Evolutionary conservation across 2,329 filamentous ascomycete genomes (phyloP).

Genomic region (Nemania serpens): DNA sequence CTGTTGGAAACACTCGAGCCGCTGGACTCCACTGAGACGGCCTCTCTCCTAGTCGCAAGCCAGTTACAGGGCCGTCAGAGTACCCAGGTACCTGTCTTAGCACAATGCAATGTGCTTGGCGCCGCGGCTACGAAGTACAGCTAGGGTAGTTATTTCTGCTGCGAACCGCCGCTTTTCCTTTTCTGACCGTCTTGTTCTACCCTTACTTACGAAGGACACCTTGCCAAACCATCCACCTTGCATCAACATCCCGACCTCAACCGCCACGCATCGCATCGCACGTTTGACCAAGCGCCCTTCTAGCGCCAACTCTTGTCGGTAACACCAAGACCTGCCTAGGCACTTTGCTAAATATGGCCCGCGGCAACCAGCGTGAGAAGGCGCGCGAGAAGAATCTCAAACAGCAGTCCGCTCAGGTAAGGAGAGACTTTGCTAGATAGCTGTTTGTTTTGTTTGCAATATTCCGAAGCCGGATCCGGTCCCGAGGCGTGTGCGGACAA

Average conservation of each 20-base stretch:
- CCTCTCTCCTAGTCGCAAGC: too few relatives aligned
- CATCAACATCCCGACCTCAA: conserved; percentile 15
- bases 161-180: conserved; percentile 19
- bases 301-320: conserved; percentile 21
- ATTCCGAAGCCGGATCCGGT: not conserved
- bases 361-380: conserved; percentile 95
- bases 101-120: too few relatives aligned
- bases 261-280: conserved; percentile 28
- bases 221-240: conserved; percentile 12
- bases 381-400: conserved; percentile 87
- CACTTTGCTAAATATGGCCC: conserved; percentile 67
- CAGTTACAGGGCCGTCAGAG: not conserved
- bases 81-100: not conserved
- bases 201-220: conserved; percentile 5
- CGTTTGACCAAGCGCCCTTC: conserved; percentile 40
- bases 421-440: conserved; percentile 16
- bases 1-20: conserved; percentile 8
- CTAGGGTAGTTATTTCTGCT: conserved; percentile 18
- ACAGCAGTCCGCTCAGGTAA: conserved; percentile 65
- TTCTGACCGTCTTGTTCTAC: conserved; percentile 19
- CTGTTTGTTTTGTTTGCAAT: not conserved
- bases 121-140: too few relatives aligned
- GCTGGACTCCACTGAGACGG: conserved; percentile 19
- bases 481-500: conserved; percentile 4
- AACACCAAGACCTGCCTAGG: conserved; percentile 1